Conservation (phyloP, 2,329 filamentous ascomycete species). For the Elsinoe arachidis region DNA sequence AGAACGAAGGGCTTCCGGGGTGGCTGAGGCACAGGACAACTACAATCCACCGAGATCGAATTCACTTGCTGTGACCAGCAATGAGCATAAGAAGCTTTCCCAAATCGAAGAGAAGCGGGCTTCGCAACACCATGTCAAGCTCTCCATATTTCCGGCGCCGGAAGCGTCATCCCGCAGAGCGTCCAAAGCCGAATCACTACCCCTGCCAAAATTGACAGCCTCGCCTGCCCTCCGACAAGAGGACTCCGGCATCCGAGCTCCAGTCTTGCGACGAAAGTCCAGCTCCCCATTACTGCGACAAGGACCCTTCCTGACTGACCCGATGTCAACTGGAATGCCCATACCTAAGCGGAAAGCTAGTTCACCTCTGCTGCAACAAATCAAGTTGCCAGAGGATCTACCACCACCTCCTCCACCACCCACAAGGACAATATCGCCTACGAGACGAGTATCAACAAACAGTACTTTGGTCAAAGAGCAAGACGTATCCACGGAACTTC, state of each 20-base stretch:
- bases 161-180: background rate
- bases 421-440: background rate
- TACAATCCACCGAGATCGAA: background rate
- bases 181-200: background rate
- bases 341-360: background rate
- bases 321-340: background rate
- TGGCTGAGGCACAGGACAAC: background rate
- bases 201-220: background rate
- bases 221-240: background rate
- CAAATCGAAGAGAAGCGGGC: background rate
- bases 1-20: constrained; percentile 20
- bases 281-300: constrained; percentile 5
- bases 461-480: background rate
- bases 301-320: background rate
- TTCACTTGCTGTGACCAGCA: constrained; percentile 6
- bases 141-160: background rate
- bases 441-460: background rate
- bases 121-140: background rate
- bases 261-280: constrained; percentile 2
- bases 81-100: constrained; percentile 8
- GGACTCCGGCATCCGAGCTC: background rate
- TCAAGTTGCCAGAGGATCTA: background rate
- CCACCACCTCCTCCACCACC: background rate
- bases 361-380: background rate
- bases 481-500: background rate